These are phyloP conservation scores for sorghum (Sorghum bicolor) DNA, from an alignment of 176 grass and related monocot species.

Conservation along the genomic window DNA sequence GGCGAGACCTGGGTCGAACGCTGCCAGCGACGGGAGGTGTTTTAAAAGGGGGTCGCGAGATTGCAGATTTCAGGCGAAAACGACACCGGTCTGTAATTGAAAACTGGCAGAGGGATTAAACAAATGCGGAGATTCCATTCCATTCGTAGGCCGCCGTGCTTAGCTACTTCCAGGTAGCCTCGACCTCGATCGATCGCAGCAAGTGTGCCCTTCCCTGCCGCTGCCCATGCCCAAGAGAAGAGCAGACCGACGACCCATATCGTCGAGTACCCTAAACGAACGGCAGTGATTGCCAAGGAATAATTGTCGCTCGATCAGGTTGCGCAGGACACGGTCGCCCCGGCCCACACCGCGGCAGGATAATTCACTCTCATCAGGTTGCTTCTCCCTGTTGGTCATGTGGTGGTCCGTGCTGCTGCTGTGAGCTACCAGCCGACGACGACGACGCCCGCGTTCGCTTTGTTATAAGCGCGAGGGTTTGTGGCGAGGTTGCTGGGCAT, in stretches of 20 bases:
- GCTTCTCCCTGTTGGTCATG: conserved; percentile 1
- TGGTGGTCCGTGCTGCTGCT: not conserved
- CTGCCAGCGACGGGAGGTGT: not conserved
- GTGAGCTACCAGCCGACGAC: not conserved
- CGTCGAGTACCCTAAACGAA: no score
- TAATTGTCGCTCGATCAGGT: no score
- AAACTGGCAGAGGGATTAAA: conserved; percentile 1
- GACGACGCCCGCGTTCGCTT: not conserved
- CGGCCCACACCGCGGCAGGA: no score
- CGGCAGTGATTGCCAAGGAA: no score
- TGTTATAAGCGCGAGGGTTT: conserved; percentile 39
- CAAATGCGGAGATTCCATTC: conserved; percentile 42
- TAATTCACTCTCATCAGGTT: no score
- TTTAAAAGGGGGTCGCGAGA: conserved; percentile 16
- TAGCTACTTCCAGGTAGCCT: not conserved
- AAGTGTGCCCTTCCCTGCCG: no score
- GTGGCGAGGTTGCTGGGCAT: no score
- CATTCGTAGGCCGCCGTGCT: conserved; percentile 12
- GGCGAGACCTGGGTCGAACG: not conserved
- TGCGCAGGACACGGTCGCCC: no score
- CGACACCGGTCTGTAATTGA: conserved; percentile 30
- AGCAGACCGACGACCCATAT: not conserved
- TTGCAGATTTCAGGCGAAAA: conserved; percentile 32
- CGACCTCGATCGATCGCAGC: no score
- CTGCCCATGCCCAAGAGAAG: not conserved